A percentile compares a stretch with the other conserved stretches of the same genome.
These are phyloP conservation scores for Saccharomycopsis malanga DNA, from an alignment of 805 yeast species.

Conservation along the genomic window DNA sequence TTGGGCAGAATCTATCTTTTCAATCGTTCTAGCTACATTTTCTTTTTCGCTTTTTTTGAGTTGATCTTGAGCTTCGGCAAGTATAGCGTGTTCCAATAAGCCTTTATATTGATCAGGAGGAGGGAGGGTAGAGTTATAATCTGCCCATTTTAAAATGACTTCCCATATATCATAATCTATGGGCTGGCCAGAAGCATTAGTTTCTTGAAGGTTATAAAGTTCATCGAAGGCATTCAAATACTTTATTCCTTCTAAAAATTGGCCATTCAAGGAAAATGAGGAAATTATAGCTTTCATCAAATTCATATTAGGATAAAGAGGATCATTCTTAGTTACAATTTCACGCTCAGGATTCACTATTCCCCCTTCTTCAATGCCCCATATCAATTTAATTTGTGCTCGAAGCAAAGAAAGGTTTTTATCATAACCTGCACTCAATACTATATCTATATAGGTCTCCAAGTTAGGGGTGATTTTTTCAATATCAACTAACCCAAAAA, in stretches of 20 bases:
- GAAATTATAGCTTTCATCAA: constrained; percentile 27
- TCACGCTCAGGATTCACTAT: constrained; percentile 7
- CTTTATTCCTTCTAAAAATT: constrained; percentile 27
- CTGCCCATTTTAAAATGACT: constrained; percentile 11
- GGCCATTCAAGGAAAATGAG: constrained; percentile 28
- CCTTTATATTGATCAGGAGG: background rate
- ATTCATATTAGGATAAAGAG: constrained; percentile 26
- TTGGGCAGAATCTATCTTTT: background rate
- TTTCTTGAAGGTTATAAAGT: background rate
- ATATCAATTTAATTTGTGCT: constrained; percentile 25
- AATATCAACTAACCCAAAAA: constrained; percentile 16
- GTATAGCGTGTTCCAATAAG: background rate
- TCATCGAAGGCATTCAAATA: constrained; percentile 24
- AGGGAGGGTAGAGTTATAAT: constrained; percentile 8
- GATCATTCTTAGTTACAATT: constrained; percentile 4
- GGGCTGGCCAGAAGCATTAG: background rate
- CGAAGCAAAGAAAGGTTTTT: constrained; percentile 26
- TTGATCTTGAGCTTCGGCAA: background rate
- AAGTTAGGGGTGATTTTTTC: constrained; percentile 23
- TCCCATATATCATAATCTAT: constrained; percentile 5
- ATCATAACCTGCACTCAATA: constrained; percentile 28
- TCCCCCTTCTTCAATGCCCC: constrained; percentile 25
- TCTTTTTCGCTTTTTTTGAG: background rate
- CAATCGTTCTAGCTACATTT: background rate
- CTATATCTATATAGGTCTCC: constrained; percentile 24